Percentiles rank a stretch among this genome's conserved stretches.
These are phyloP conservation scores for Kodamaea hsintzibuensis DNA, from an alignment of 805 yeast species.

Conservation along the genomic window DNA sequence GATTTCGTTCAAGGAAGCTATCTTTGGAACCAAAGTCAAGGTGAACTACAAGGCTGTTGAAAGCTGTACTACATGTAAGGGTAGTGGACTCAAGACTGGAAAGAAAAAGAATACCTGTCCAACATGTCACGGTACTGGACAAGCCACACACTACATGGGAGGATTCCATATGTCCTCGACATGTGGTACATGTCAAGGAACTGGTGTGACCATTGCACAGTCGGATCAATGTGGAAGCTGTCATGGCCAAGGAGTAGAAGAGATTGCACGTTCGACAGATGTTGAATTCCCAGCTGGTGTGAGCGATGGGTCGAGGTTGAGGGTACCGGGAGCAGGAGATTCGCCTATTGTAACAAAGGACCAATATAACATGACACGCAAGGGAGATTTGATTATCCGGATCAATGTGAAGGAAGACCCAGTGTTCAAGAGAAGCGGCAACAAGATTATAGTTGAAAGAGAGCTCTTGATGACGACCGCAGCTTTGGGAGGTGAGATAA, in stretches of 20 bases:
- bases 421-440: conserved; percentile 63
- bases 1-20: conserved; percentile 80
- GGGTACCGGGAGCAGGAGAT: conserved; percentile 88
- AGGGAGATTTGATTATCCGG: conserved; percentile 88
- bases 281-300: conserved; percentile 90
- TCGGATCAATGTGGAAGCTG: conserved; percentile 75
- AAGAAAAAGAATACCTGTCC: conserved; percentile 75
- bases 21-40: conserved; percentile 69
- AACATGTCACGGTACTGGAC: conserved; percentile 92
- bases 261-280: conserved; percentile 64
- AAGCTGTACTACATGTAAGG: conserved; percentile 76
- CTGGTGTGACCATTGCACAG: conserved; percentile 74
- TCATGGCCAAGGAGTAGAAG: conserved; percentile 86
- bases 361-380: conserved; percentile 62
- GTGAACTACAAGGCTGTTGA: conserved; percentile 74
- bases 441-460: conserved; percentile 63
- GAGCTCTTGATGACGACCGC: conserved; percentile 93
- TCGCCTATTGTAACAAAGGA: conserved; percentile 77
- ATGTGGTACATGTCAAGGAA: conserved; percentile 83
- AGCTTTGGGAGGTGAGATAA: conserved; percentile 87
- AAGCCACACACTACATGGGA: conserved; percentile 80
- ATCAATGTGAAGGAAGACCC: conserved; percentile 77
- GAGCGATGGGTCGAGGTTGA: conserved; percentile 79
- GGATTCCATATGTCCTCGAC: conserved; percentile 98
- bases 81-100: conserved; percentile 81